Base-by-base conservation (phyloP, 2,329 filamentous ascomycete genomes). In the Colletotrichum kahawae region DNA sequence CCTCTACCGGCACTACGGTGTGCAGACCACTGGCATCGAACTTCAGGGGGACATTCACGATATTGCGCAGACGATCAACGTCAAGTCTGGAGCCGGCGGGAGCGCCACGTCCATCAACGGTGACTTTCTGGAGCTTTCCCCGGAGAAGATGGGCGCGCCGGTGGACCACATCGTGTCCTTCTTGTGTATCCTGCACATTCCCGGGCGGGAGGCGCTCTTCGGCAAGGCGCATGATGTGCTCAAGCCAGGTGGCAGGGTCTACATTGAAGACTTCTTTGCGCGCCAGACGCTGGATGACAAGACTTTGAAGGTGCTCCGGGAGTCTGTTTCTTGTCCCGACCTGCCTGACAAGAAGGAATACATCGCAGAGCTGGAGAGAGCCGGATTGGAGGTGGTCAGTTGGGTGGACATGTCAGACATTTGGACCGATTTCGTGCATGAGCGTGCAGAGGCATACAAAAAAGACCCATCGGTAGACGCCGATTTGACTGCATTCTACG, bases 181-280 rank as follows among this genome's bases (percentile, higher is more conserved):
- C 43, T 72, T 79, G n/a, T 78, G 77, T 68, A 76, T 79, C 48
- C 43, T 78, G 38, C 78, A 79, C 43, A 76, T 79, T 16, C 70
- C 77, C 5, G 66, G 69, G 33, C 73, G 77, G 4, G 38, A 68
- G 24, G 31, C 33, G 48, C 71, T 79, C 9, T 79, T 79, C 43
- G 33, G 59, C 27, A 77, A 74, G 33, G 71, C 74, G 13, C 65
- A 56, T 6, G 38, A 69, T 31, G 24, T 77, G 38, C 69, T 78
- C 27, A 70, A 65, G 51, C n/a, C 48, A 2, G 67, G 68, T 4
- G 77, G 78, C 13, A 74, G 34, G 24, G n/a, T 79, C 10, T 79
- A 79, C 29, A 64, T 79, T 12, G 78, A 79, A 56, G 78, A 79
- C 69, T 78, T 76, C 54, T 78, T 74, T n/a, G 78, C 77, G 8